Evolutionary conservation across 2,329 filamentous ascomycete species (phyloP).

Genomic region (Aspergillus japonicus): DNA sequence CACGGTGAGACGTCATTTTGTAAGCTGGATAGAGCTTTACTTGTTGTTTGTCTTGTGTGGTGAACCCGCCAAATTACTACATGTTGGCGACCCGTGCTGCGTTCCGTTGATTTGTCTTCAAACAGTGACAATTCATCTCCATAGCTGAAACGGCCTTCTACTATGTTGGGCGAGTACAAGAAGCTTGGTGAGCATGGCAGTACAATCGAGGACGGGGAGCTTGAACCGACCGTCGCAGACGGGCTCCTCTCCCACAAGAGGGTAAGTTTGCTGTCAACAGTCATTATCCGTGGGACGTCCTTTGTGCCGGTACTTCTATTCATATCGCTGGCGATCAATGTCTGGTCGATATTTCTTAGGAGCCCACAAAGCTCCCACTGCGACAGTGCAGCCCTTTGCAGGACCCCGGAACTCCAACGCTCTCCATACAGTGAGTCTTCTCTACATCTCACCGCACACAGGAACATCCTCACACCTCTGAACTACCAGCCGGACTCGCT

Average conservation of each 20-base stretch:
- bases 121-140: too few relatives aligned
- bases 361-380: not conserved
- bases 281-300: not conserved
- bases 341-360: not conserved
- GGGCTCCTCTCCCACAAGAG: too few relatives aligned
- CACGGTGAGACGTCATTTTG: too few relatives aligned
- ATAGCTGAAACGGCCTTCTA: too few relatives aligned
- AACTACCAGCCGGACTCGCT: not conserved
- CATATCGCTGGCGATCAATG: not conserved
- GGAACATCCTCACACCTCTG: not conserved
- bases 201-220: not conserved
- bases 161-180: not conserved
- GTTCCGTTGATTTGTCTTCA: too few relatives aligned
- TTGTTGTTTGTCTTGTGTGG: too few relatives aligned
- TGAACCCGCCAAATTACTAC: too few relatives aligned
- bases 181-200: not conserved
- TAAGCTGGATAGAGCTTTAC: too few relatives aligned
- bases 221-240: too few relatives aligned
- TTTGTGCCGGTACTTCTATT: not conserved
- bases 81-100: too few relatives aligned
- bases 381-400: not conserved
- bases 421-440: not conserved
- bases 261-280: not conserved
- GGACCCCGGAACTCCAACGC: not conserved
- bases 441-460: not conserved